Conservation (phyloP, 108 stramenopile genomes). For the Nitzschia inconspicua region DNA sequence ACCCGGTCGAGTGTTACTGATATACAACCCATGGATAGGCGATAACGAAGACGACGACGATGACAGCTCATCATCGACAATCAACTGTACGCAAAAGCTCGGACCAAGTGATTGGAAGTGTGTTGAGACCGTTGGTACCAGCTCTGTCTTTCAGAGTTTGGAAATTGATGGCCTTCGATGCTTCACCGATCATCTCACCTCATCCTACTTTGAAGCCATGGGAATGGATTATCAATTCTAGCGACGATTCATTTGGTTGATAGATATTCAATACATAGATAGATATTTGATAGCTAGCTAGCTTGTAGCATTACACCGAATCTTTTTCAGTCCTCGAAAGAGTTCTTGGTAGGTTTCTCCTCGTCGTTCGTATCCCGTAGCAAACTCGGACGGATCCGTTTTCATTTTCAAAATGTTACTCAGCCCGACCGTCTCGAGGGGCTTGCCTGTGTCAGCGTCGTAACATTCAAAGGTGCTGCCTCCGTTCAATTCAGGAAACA, state of each 20-base stretch:
- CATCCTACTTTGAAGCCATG: constrained; percentile 41
- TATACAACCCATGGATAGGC: constrained; percentile 48
- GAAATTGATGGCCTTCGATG: constrained; percentile 57
- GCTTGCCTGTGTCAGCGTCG: constrained; percentile 59
- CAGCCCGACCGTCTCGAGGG: constrained; percentile 54
- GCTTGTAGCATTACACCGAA: too few relatives aligned
- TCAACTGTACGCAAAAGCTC: background rate
- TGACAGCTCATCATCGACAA: background rate
- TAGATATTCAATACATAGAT: too few relatives aligned
- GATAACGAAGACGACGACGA: background rate
- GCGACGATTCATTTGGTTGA: too few relatives aligned
- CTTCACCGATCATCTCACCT: constrained; percentile 67
- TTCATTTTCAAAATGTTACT: constrained; percentile 56
- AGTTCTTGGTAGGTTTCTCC: constrained; percentile 57
- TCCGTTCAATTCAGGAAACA: constrained; percentile 31
- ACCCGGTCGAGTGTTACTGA: constrained; percentile 49
- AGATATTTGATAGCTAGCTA: too few relatives aligned
- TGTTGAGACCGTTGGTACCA: constrained; percentile 55
- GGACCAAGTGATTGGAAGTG: background rate
- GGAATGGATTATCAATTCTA: constrained; percentile 27
- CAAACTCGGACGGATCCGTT: constrained; percentile 25
- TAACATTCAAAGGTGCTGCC: constrained; percentile 81
- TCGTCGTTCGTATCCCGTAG: constrained; percentile 52
- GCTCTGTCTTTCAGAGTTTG: constrained; percentile 40
- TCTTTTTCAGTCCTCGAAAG: constrained; percentile 54